These are phyloP conservation scores for Boletus speciosus DNA, from an alignment of 768 basidiomycete species.

Conservation along the genomic window DNA sequence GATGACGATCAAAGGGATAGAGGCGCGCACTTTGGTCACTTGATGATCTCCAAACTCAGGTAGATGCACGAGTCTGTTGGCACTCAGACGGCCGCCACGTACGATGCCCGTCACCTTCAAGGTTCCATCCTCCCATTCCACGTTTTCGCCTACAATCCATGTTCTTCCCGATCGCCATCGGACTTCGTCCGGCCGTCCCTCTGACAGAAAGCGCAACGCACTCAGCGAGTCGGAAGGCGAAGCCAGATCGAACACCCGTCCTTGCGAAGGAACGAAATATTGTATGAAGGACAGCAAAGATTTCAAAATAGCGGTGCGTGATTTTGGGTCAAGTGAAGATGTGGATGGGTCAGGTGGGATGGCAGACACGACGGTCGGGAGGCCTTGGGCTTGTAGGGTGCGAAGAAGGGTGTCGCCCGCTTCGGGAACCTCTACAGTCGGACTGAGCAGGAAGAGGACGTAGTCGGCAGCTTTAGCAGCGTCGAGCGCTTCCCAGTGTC, in stretches of 20 bases:
- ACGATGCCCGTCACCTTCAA: constrained; percentile 81
- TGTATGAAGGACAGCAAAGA: constrained; percentile 91
- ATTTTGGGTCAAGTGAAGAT: constrained; percentile 53
- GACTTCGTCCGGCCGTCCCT: constrained; percentile 77
- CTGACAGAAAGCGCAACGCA: constrained; percentile 73
- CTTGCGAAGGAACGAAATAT: constrained; percentile 87
- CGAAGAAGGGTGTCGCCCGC: constrained; percentile 89
- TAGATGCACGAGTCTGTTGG: constrained; percentile 83
- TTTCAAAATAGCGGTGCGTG: constrained; percentile 67
- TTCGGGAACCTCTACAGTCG: constrained; percentile 72
- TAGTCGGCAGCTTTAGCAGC: constrained; percentile 89
- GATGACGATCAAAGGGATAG: background rate
- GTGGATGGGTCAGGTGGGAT: constrained; percentile 52
- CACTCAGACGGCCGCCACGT: constrained; percentile 71
- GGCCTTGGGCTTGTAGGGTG: constrained; percentile 85
- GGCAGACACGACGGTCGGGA: constrained; percentile 78
- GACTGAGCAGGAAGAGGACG: constrained; percentile 79
- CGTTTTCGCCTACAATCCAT: constrained; percentile 71
- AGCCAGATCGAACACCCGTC: constrained; percentile 71
- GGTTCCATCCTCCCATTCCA: constrained; percentile 58
- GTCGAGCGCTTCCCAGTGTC: constrained; percentile 76
- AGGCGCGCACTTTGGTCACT: constrained; percentile 60
- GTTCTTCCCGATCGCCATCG: constrained; percentile 80
- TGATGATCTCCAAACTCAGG: constrained; percentile 88
- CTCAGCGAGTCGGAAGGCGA: constrained; percentile 62